phyloP scores from a whole-genome alignment of 2,329 filamentous ascomycete genomes.

The Dryadomyces sulphureus region DNA sequence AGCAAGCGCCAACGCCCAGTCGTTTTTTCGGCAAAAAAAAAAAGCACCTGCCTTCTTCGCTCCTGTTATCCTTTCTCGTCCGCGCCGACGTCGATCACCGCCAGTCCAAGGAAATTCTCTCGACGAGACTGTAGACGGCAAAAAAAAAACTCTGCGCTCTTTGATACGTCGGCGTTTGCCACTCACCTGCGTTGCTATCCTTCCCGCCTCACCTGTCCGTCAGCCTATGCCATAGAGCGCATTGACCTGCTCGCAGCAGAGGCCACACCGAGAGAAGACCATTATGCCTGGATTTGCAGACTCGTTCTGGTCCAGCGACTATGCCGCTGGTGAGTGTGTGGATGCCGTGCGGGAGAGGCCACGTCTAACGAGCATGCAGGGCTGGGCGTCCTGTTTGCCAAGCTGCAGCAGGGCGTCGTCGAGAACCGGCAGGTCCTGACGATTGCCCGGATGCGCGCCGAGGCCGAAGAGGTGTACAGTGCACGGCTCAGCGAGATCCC shows the following conservation, averaged over 20 bases:
- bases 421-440: slow-evolving; percentile 92
- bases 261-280: slow-evolving; percentile 6
- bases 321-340: slow-evolving; percentile 66
- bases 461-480: slow-evolving; percentile 85
- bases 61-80: not conserved
- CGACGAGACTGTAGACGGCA: not conserved
- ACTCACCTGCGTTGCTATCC: not conserved
- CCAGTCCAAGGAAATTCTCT: not conserved
- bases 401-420: slow-evolving; percentile 88
- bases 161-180: no score
- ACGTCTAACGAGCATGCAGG: slow-evolving; percentile 28
- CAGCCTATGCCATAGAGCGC: not conserved
- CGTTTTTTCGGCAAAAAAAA: no score
- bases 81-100: not conserved
- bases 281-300: slow-evolving; percentile 81
- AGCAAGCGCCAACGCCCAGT: no score
- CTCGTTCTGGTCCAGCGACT: slow-evolving; percentile 97
- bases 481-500: slow-evolving; percentile 69
- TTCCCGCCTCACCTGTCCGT: not conserved
- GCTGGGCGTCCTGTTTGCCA: slow-evolving; percentile 85
- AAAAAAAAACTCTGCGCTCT: no score
- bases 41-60: no score
- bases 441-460: slow-evolving; percentile 83
- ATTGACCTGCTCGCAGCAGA: not conserved
- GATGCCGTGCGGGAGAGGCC: no score